Conservation (phyloP, 23 red algal genomes). For the Pyropia yezoensis region DNA sequence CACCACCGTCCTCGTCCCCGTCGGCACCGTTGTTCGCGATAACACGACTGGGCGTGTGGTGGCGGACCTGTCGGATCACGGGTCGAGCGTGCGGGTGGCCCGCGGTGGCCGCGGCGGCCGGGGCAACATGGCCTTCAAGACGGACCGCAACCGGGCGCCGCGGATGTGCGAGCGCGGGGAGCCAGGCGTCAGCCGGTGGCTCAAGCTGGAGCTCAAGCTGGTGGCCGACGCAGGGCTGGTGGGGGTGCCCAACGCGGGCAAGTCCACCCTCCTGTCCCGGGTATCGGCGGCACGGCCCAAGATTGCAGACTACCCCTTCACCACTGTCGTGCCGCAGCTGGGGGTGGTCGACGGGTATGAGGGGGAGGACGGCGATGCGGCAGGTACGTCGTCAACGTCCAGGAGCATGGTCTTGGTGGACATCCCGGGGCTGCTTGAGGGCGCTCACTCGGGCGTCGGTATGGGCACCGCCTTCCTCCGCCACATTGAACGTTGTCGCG, state of each 20-base stretch:
- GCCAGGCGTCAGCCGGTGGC: conserved; percentile 36
- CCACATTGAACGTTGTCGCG: conserved; percentile 82
- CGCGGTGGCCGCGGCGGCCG: conserved; percentile 72
- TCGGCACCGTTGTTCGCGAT: conserved; percentile 73
- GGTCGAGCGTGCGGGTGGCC: conserved; percentile 40
- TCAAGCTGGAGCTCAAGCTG: conserved; percentile 83
- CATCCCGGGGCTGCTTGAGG: conserved; percentile 85
- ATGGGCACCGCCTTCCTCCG: conserved; percentile 79
- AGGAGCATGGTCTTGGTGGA: conserved; percentile 64
- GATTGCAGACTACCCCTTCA: conserved; percentile 97
- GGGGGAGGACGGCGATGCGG: conserved; percentile 12
- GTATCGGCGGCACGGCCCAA: conserved; percentile 72
- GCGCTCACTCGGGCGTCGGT: conserved; percentile 80
- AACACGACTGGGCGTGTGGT: conserved; percentile 30
- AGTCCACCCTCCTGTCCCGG: conserved; percentile 65
- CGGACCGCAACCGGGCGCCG: conserved; percentile 74
- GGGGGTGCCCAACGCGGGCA: conserved; percentile 91
- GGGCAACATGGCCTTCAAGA: conserved; percentile 85
- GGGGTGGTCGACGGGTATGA: conserved; percentile 53
- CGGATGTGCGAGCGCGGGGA: conserved; percentile 66
- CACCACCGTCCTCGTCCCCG: conserved; percentile 30
- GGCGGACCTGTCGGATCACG: conserved; percentile 57
- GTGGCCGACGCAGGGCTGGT: conserved; percentile 84
- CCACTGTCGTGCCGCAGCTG: conserved; percentile 88
- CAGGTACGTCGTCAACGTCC: too few species aligned